Base-by-base conservation (phyloP, 805 yeast species). In the Ogataea henricii region DNA sequence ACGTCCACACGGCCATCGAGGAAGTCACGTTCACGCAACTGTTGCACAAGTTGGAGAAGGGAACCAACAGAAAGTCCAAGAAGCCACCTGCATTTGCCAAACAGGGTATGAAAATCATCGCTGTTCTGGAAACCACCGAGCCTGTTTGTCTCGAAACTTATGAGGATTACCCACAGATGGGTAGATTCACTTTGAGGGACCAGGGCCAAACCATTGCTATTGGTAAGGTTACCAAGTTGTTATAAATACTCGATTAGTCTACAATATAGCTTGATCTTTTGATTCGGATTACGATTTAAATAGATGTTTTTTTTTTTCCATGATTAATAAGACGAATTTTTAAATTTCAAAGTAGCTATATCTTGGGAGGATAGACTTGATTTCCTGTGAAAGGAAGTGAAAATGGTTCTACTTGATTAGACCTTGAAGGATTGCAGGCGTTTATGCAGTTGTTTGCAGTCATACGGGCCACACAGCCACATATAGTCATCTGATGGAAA, bases 141-240 rank as follows among this genome's bases (percentile, higher is more conserved):
- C 92, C 97, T 20, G 88, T 94, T 32, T 94, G 98, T 76, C 85
- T 92, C 44, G 99, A 94, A 74, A 85, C 95, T 39, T 94, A 86
- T 68, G 83, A 77, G 58, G 95, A 89, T 65, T 89, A 91, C 66
- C 97, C 92, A 58, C 98, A 94, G 73, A 79, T 94, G 63, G 99
- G 99, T 67, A 85, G 99, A 73, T 94, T 94, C 71, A 94, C 99
- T 23, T 80, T 94, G 69, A 90, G 99, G 79, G 99, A 94, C 72
- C 98, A 94, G 75, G 99, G 98, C 67, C 83, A 83, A 54, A 94
- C 99, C 45, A 91, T 94, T 72, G 99, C 99, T 56, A 94, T 94
- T 70, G 99, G 99, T 73, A 91, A 92, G 73, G 89, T 94, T 63
- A 88, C 96, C 51, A 92, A 92, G 74, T 74, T 94, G 56, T 74